These are phyloP conservation scores for Aspergillus spinulosporus DNA, from an alignment of 2,329 filamentous ascomycete genomes.

Conservation along the genomic window DNA sequence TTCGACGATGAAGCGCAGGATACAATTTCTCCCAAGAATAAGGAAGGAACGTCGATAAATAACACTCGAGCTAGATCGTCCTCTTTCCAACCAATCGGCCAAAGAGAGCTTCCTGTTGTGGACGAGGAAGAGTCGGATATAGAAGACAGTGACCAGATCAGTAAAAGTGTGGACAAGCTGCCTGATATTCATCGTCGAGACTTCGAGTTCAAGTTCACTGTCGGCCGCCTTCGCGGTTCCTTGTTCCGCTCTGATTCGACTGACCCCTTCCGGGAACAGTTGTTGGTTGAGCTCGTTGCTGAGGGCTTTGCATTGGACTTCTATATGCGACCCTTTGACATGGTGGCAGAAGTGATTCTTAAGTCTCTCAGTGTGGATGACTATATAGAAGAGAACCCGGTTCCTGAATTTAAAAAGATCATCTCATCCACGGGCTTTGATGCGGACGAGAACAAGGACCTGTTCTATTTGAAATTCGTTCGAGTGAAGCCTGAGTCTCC, in stretches of 20 bases:
- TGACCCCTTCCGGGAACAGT: slow-evolving; percentile 69
- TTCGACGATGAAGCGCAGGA: slow-evolving; percentile 58
- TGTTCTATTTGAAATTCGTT: slow-evolving; percentile 85
- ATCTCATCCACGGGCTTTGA: slow-evolving; percentile 82
- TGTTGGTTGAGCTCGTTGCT: slow-evolving; percentile 88
- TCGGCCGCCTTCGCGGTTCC: slow-evolving; percentile 90
- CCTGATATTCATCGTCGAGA: slow-evolving; percentile 81
- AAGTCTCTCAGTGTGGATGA: slow-evolving; percentile 88
- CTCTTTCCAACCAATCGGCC: slow-evolving; percentile 71
- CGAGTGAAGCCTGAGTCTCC: slow-evolving; percentile 89
- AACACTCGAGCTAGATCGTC: slow-evolving; percentile 59
- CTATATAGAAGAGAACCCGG: slow-evolving; percentile 82
- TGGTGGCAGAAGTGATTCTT: slow-evolving; percentile 87
- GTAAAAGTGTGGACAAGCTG: slow-evolving; percentile 47
- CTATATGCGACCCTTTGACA: slow-evolving; percentile 84
- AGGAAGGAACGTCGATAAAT: slow-evolving; percentile 31
- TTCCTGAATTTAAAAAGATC: slow-evolving; percentile 93
- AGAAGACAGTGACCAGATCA: slow-evolving; percentile 61
- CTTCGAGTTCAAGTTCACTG: slow-evolving; percentile 96
- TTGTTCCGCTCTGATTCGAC: slow-evolving; percentile 84
- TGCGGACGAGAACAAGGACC: slow-evolving; percentile 70
- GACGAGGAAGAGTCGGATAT: slow-evolving; percentile 69
- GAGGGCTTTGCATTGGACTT: slow-evolving; percentile 86
- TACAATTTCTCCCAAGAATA: slow-evolving; percentile 35
- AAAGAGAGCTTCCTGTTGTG: slow-evolving; percentile 74